These are phyloP conservation scores for Euptelea pleiosperma DNA, from an alignment of 164 flowering plant genomes.

Conservation along the genomic window DNA sequence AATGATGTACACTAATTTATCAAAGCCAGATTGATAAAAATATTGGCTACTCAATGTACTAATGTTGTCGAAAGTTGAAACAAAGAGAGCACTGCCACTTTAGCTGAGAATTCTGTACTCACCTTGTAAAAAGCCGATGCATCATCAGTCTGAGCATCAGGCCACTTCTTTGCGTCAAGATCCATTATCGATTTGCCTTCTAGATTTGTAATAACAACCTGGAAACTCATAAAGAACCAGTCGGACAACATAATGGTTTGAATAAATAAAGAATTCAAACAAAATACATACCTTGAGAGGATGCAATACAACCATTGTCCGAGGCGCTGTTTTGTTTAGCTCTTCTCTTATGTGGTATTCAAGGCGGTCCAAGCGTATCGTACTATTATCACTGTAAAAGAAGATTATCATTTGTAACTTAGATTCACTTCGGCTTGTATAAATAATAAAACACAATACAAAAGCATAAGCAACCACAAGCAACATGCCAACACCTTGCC, in stretches of 20 bases:
- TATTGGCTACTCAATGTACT: neutral
- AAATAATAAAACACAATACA: neutral
- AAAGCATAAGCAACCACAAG: neutral
- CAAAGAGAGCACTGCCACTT: neutral
- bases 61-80: neutral
- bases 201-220: slow-evolving; percentile 92
- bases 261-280: neutral
- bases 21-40: neutral
- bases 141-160: slow-evolving; percentile 78
- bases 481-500: slow-evolving; percentile 3
- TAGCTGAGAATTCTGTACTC: neutral
- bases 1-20: too few species aligned
- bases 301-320: slow-evolving; percentile 83
- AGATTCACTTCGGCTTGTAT: too few species aligned
- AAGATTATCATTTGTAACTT: slow-evolving; percentile 4
- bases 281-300: slow-evolving; percentile 72
- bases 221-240: slow-evolving; percentile 19
- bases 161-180: slow-evolving; percentile 92
- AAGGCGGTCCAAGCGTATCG: slow-evolving; percentile 72
- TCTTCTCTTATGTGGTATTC: slow-evolving; percentile 95
- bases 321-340: slow-evolving; percentile 77
- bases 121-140: slow-evolving; percentile 79
- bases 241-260: neutral
- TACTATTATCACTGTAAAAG: slow-evolving; percentile 70
- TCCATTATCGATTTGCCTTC: slow-evolving; percentile 48